Percentiles rank a stretch among this genome's conserved stretches.
These are phyloP conservation scores for Coemansia sp. DNA, from an alignment of 192 early-diverging fungal species.

Conservation along the genomic window DNA sequence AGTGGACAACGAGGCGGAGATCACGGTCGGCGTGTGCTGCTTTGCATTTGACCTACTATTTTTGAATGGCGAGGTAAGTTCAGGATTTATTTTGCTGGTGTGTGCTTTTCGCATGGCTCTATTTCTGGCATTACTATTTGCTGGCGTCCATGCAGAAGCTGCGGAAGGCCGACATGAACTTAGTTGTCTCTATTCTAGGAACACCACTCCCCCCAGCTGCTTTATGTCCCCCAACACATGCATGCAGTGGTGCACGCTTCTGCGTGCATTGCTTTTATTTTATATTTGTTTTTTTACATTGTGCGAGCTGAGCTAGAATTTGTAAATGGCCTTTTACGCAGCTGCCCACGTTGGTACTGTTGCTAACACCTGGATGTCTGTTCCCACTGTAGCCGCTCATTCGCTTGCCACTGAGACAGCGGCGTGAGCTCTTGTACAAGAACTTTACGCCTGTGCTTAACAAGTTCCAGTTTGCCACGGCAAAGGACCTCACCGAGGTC, in stretches of 20 bases:
- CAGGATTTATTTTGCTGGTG: conserved; percentile 1
- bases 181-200: background rate
- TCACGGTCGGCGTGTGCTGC: conserved; percentile 92
- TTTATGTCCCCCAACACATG: conserved; percentile 12
- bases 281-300: background rate
- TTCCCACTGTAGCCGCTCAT: conserved; percentile 66
- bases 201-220: background rate
- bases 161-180: background rate
- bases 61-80: conserved; percentile 79
- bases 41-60: conserved; percentile 98
- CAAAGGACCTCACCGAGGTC: conserved; percentile 77
- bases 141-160: conserved; percentile 3
- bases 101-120: conserved; percentile 2
- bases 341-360: background rate
- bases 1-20: conserved; percentile 89
- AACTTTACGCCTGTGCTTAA: conserved; percentile 79
- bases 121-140: background rate
- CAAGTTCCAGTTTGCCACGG: conserved; percentile 87
- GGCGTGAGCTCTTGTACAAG: conserved; percentile 72
- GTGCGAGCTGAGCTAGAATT: background rate
- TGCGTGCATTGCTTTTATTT: conserved; percentile 9
- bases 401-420: conserved; percentile 69
- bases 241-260: conserved; percentile 1
- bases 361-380: background rate
- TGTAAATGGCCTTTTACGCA: background rate